Base-by-base conservation (phyloP, 2,329 filamentous ascomycete genomes). In the Pezicula radicicola region DNA sequence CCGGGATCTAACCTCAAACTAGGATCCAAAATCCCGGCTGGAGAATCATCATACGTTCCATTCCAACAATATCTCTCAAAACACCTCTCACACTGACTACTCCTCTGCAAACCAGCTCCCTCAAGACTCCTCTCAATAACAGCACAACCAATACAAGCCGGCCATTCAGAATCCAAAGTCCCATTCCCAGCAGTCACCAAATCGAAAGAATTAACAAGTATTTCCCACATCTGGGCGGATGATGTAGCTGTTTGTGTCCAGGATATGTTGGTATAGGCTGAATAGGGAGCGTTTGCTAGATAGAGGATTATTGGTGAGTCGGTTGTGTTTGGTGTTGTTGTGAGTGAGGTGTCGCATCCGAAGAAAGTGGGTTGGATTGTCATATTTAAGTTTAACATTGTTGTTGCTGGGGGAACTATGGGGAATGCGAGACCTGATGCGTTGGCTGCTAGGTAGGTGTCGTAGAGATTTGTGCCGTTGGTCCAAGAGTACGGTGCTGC, bases 1-100 rank as follows among this genome's bases (percentile, higher is more conserved):
- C 46, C 48, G 7, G 52, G 50, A 49, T 54, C 48, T 16, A 57
- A 37, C 4, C 21, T 15, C 43, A 54, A 49, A 27, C 27, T 35
- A 27, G 40, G 36, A 44, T 57, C 50, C 18, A 55, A 25, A 25
- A 48, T 36, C 3, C 43, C 52, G 7, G 21, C 21, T 6, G 27
- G 16, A n/a, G 19, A 44, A 15, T 54, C 40, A 33, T 49, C 35
- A 27, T 49, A 43, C 19, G 46, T 55, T 10, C 60, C 59, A 53
- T 62, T 53, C 61, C 60, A 62, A 51, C 60, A 63, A 30, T 61
- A 55, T 18, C 49, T 52, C 27, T 53, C 37, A 21, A 62, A 56
- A 37, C 61, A 62, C 21, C 40, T 33, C 16, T 58, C 43, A 50
- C 60, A 63, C 49, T 61, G 55, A 33, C 40, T 41, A 8, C 53